phyloP scores from a whole-genome alignment of 306 rosid genomes.

The Glycine soja region DNA sequence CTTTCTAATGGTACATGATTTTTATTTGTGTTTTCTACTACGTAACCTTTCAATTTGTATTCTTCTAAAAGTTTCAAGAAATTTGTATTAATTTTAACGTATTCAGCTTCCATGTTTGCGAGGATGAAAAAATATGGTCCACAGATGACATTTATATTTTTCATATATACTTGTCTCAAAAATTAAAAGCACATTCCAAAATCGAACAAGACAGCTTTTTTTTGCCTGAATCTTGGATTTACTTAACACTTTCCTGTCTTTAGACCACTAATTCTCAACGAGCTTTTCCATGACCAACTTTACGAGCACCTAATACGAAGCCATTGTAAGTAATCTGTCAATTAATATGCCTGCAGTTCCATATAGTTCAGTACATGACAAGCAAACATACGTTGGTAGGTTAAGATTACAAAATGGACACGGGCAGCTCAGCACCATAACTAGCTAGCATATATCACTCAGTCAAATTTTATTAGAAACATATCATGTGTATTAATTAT shows the following conservation, averaged over 20 bases:
- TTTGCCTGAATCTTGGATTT: background rate
- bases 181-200: too few relatives aligned
- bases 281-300: background rate
- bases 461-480: background rate
- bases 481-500: background rate
- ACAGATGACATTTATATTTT: too few relatives aligned
- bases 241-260: background rate
- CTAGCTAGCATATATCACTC: background rate
- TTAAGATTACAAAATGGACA: too few relatives aligned
- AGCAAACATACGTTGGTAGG: too few relatives aligned
- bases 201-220: background rate
- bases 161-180: too few relatives aligned
- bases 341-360: background rate
- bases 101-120: too few relatives aligned
- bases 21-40: too few relatives aligned
- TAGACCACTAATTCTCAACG: background rate
- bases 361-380: background rate
- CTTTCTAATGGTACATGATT: too few relatives aligned
- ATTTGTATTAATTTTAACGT: too few relatives aligned
- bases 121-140: too few relatives aligned
- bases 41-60: too few relatives aligned
- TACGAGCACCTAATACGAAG: background rate
- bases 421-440: background rate
- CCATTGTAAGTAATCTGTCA: background rate
- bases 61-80: too few relatives aligned